Evolutionary conservation across 2,329 filamentous ascomycete species (phyloP).

Genomic region (Juglanconis juglandina): DNA sequence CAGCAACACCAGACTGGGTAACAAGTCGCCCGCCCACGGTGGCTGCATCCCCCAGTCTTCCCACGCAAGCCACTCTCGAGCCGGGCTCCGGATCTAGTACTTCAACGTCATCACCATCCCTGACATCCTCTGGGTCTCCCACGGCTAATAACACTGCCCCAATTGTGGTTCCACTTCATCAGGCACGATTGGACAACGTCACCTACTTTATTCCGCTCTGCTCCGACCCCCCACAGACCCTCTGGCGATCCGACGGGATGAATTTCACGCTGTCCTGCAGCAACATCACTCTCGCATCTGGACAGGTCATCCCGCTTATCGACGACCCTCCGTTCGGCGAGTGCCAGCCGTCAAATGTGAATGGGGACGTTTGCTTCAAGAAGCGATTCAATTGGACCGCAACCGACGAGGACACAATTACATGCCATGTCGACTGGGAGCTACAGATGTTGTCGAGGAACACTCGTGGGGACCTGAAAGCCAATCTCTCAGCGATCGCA

Average conservation of each 20-base stretch:
- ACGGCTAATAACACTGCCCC: background rate
- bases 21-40: background rate
- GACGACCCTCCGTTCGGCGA: background rate
- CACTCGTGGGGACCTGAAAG: background rate
- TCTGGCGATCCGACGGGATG: constrained; percentile 1
- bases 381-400: background rate
- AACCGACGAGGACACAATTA: background rate
- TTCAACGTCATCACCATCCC: background rate
- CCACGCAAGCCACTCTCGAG: background rate
- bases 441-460: background rate
- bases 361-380: background rate
- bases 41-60: background rate
- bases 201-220: constrained; percentile 1
- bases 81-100: background rate
- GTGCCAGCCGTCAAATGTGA: background rate
- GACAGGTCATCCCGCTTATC: background rate
- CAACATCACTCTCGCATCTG: background rate
- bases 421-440: background rate
- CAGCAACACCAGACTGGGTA: background rate
- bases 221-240: background rate
- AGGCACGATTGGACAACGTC: background rate
- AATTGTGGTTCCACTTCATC: background rate
- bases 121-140: background rate
- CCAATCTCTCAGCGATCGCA: constrained; percentile 1
- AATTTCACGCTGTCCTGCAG: background rate